Conservation (phyloP, 352 stramenopile genomes). For the Pythium inflatum region DNA sequence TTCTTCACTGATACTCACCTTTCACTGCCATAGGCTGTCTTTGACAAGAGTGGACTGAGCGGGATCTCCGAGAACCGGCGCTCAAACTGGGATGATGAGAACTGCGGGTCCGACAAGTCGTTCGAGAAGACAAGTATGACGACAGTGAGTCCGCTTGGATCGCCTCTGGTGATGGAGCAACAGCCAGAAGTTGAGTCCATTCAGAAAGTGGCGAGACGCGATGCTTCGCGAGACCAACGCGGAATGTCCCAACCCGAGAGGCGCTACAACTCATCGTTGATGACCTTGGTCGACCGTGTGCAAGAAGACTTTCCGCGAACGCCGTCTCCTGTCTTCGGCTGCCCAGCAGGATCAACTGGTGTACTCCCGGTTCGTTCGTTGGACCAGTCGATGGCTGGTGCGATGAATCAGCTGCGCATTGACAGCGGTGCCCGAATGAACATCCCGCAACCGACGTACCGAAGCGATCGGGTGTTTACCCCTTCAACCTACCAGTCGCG, state of each 20-base stretch:
- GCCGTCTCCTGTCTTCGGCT: constrained; percentile 64
- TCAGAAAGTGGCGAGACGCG: background rate
- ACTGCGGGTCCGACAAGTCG: constrained; percentile 8
- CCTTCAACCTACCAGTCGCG: constrained; percentile 10
- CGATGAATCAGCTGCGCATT: constrained; percentile 32
- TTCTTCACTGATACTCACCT: no score
- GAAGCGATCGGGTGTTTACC: constrained; percentile 9
- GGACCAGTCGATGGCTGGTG: constrained; percentile 21
- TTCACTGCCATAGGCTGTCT: background rate
- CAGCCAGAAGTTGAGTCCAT: background rate
- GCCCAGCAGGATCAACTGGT: background rate
- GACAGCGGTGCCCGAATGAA: constrained; percentile 8
- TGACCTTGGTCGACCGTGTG: constrained; percentile 75
- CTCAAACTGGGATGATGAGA: constrained; percentile 11
- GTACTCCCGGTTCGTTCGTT: background rate
- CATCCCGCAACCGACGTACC: background rate
- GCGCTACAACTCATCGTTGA: constrained; percentile 9
- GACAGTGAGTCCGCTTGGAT: constrained; percentile 24
- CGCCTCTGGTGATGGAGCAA: constrained; percentile 10
- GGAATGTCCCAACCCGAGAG: constrained; percentile 6
- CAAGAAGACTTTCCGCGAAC: constrained; percentile 82
- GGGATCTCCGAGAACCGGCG: constrained; percentile 18
- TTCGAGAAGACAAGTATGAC: constrained; percentile 29
- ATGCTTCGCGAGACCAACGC: constrained; percentile 1
- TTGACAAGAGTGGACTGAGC: background rate